phyloP scores from a whole-genome alignment of 2,329 filamentous ascomycete genomes.

The Knufia petricola region DNA sequence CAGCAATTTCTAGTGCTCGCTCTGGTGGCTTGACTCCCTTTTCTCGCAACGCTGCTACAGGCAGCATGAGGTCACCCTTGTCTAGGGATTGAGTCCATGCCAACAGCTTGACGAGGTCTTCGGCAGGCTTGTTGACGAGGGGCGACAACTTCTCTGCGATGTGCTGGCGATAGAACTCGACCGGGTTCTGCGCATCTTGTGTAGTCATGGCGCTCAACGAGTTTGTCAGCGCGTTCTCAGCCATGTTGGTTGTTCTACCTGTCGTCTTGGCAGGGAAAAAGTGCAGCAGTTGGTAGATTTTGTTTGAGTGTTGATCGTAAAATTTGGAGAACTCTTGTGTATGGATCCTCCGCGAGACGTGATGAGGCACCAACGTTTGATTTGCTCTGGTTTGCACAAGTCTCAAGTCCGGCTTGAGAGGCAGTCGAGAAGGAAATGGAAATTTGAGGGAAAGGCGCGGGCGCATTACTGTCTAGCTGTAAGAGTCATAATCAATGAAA shows the following conservation, averaged over 20 bases:
- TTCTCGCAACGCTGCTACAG: conserved; percentile 36
- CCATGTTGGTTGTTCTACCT: conserved; percentile 10
- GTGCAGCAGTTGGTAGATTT: not conserved
- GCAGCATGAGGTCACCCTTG: conserved; percentile 37
- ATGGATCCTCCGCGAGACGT: not conserved
- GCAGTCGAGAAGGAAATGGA: not conserved
- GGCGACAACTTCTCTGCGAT: conserved; percentile 35
- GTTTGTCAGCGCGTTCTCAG: conserved; percentile 25
- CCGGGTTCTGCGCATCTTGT: conserved; percentile 32
- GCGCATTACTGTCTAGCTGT: conserved; percentile 2
- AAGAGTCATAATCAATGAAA: not conserved
- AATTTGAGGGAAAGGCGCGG: not conserved
- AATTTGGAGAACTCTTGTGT: conserved; percentile 4
- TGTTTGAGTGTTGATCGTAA: conserved; percentile 4
- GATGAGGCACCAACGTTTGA: not conserved
- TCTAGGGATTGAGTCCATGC: conserved; percentile 38
- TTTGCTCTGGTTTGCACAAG: not conserved
- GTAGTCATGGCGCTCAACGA: conserved; percentile 29
- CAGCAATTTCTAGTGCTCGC: conserved; percentile 45
- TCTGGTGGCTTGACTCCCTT: conserved; percentile 52
- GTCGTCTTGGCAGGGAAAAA: too few species aligned
- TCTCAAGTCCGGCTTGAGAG: not conserved
- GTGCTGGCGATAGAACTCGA: conserved; percentile 38
- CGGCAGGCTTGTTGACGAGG: conserved; percentile 30
- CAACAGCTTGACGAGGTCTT: conserved; percentile 32